A percentile compares a stretch with the other conserved stretches of the same genome.
These are phyloP conservation scores for Penicillium vulpinum DNA, from an alignment of 2,329 filamentous ascomycete genomes.

Conservation along the genomic window DNA sequence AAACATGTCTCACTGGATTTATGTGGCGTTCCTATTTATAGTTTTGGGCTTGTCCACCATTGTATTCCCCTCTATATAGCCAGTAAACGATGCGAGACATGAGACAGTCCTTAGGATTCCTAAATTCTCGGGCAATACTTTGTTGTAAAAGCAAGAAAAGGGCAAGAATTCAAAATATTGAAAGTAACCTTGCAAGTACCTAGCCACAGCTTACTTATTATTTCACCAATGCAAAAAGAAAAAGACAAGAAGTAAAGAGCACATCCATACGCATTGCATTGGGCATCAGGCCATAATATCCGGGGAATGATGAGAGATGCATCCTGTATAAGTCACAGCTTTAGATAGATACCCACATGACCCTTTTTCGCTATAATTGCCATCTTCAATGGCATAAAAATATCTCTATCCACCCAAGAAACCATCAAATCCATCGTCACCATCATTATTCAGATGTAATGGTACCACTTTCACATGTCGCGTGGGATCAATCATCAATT, in stretches of 20 bases:
- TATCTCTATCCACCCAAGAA: background rate
- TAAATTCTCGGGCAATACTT: background rate
- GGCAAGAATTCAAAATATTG: background rate
- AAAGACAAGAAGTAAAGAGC: no score
- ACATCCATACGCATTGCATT: no score
- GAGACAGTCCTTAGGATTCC: no score
- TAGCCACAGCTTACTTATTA: background rate
- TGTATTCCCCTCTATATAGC: no score
- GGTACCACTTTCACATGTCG: constrained; percentile 1
- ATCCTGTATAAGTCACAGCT: no score
- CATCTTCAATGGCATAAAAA: background rate
- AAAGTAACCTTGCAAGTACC: no score
- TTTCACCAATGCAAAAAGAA: background rate
- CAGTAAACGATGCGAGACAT: background rate
- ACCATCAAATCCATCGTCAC: background rate
- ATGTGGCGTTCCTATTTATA: no score
- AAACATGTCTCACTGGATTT: no score
- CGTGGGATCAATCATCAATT: background rate
- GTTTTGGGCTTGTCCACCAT: no score
- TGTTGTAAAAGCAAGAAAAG: background rate
- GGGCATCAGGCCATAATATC: no score
- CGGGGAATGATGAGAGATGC: no score
- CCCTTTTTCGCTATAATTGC: background rate
- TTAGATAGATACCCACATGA: background rate
- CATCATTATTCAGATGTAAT: background rate